These are phyloP conservation scores for Calonectria multiphialidica DNA, from an alignment of 2,329 filamentous ascomycete genomes.

Conservation along the genomic window DNA sequence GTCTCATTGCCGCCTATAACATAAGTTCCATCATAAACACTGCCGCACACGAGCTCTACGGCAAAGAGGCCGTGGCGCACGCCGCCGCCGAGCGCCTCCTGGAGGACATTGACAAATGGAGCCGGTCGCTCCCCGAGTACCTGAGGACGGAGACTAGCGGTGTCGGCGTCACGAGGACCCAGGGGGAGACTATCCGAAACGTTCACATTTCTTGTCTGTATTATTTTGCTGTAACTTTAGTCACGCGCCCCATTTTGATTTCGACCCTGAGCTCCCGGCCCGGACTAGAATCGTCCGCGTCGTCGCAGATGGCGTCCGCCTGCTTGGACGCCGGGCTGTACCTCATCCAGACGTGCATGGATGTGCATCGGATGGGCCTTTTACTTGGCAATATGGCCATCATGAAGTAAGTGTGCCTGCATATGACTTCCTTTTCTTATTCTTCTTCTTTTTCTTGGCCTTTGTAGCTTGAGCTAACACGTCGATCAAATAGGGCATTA, in stretches of 20 bases:
- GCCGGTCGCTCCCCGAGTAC: conserved; percentile 55
- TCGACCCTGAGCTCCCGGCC: conserved; percentile 57
- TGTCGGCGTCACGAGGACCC: conserved; percentile 3
- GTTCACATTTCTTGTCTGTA: conserved; percentile 69
- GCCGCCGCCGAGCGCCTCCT: conserved; percentile 54
- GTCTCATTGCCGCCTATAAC: conserved; percentile 55
- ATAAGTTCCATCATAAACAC: conserved; percentile 59
- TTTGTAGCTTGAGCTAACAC: not conserved
- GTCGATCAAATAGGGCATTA: conserved; percentile 53
- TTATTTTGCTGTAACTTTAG: conserved; percentile 69
- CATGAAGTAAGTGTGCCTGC: conserved; percentile 61
- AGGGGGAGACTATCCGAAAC: conserved; percentile 58
- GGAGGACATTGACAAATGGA: conserved; percentile 59
- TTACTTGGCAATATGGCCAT: conserved; percentile 69
- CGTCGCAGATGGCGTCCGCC: conserved; percentile 58
- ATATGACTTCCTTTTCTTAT: not conserved
- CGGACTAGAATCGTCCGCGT: conserved; percentile 41
- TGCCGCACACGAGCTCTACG: conserved; percentile 57
- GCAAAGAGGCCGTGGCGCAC: conserved; percentile 48
- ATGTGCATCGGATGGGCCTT: conserved; percentile 57
- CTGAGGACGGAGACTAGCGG: conserved; percentile 29
- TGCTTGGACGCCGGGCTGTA: conserved; percentile 68
- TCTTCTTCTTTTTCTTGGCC: no score
- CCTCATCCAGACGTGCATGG: conserved; percentile 65
- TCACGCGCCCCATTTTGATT: conserved; percentile 68